Evolutionary conservation across 805 yeast genomes (phyloP).

Genomic region (Cyberlindnera nakhonratchasimensis): DNA sequence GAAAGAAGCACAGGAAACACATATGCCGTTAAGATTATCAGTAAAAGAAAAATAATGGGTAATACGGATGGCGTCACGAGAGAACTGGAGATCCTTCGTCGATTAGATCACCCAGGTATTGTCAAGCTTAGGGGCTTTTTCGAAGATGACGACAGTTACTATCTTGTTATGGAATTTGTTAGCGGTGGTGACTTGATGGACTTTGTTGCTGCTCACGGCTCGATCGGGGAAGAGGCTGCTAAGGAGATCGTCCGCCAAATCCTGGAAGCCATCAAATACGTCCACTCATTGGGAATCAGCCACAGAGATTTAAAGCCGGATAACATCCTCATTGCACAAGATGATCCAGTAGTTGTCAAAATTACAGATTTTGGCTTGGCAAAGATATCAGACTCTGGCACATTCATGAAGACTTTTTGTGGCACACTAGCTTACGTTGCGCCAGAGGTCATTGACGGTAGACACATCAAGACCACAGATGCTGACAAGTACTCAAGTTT

Average conservation of each 20-base stretch:
- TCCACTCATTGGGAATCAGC: constrained; percentile 87
- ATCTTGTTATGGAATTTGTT: constrained; percentile 91
- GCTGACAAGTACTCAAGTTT: constrained; percentile 63
- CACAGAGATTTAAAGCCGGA: constrained; percentile 97
- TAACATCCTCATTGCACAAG: constrained; percentile 84
- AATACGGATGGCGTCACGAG: constrained; percentile 80
- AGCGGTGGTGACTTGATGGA: constrained; percentile 98
- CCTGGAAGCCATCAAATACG: constrained; percentile 77
- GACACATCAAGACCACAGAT: constrained; percentile 27
- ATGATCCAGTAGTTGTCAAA: constrained; percentile 88
- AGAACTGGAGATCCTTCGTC: constrained; percentile 76
- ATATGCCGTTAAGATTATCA: constrained; percentile 88
- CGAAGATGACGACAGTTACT: constrained; percentile 78
- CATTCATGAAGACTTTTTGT: constrained; percentile 93
- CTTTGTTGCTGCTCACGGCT: constrained; percentile 88
- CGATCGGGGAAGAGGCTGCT: constrained; percentile 87
- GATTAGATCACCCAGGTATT: constrained; percentile 79
- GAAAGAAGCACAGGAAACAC: constrained; percentile 82
- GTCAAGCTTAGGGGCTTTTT: constrained; percentile 79
- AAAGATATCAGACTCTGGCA: constrained; percentile 77
- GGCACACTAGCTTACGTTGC: constrained; percentile 97
- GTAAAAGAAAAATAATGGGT: constrained; percentile 74
- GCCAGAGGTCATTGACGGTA: constrained; percentile 73
- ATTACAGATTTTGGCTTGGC: constrained; percentile 97
- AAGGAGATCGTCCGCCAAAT: constrained; percentile 84